These are phyloP conservation scores for Terana coerulea DNA, from an alignment of 768 basidiomycete genomes.

Conservation along the genomic window DNA sequence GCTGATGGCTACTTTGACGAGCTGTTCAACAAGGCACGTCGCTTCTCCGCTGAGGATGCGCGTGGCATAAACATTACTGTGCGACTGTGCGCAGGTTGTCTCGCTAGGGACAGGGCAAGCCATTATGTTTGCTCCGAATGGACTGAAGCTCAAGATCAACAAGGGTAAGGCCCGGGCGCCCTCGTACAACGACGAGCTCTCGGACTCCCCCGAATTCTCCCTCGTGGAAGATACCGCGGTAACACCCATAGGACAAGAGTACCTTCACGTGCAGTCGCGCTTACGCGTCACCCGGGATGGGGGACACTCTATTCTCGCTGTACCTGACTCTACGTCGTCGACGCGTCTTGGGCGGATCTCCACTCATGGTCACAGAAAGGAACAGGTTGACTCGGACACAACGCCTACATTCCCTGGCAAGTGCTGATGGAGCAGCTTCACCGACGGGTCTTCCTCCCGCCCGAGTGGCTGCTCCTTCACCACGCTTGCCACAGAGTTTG, in stretches of 20 bases:
- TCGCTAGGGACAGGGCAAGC: conserved; percentile 63
- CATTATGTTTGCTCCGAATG: conserved; percentile 64
- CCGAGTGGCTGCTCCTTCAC: too few species aligned
- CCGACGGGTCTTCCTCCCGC: too few species aligned
- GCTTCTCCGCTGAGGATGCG: conserved; percentile 78
- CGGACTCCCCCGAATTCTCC: too few species aligned
- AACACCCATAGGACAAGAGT: conserved; percentile 41
- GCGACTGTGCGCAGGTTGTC: background rate
- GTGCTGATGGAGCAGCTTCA: too few species aligned
- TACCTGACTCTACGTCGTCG: background rate
- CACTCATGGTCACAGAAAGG: too few species aligned
- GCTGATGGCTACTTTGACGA: conserved; percentile 57
- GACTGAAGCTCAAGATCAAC: conserved; percentile 16
- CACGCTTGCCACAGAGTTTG: too few species aligned
- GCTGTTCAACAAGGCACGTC: conserved; percentile 59
- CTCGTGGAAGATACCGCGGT: too few species aligned
- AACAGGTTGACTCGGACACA: too few species aligned
- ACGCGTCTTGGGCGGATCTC: background rate
- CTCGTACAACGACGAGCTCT: too few species aligned
- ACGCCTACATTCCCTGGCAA: too few species aligned
- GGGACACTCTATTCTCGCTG: conserved; percentile 51
- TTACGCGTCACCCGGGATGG: conserved; percentile 61
- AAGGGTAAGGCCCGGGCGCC: too few species aligned
- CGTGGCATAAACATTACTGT: conserved; percentile 58
- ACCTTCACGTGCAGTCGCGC: conserved; percentile 58